Evolutionary conservation across 306 rosid species (phyloP).

Genomic region (Malus asiatica): DNA sequence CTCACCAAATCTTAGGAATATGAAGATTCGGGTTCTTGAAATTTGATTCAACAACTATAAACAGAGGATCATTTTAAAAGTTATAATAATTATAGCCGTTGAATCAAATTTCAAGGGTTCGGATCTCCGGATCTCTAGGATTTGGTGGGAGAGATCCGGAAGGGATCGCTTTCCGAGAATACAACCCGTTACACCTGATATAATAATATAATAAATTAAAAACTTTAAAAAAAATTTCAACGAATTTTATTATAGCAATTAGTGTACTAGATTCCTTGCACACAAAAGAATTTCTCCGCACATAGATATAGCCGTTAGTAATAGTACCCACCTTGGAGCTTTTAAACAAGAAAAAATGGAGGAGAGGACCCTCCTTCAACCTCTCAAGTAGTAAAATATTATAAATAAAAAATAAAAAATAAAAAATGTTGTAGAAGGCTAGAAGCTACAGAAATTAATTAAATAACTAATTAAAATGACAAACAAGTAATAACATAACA

Average conservation of each 20-base stretch:
- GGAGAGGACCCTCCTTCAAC: background rate
- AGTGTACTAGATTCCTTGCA: no score
- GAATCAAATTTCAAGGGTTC: accelerated
- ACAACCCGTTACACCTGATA: no score
- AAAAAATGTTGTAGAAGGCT: background rate
- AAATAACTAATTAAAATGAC: conserved; percentile 25
- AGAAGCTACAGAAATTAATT: background rate
- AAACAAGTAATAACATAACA: conserved; percentile 42
- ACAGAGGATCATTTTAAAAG: accelerated
- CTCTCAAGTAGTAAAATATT: background rate
- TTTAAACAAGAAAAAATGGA: background rate
- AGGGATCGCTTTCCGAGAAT: no score
- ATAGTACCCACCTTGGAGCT: background rate
- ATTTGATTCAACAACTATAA: no score
- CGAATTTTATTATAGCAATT: no score
- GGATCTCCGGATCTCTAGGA: accelerated
- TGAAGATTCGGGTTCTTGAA: accelerated
- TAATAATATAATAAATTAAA: no score
- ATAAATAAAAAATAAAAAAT: no score
- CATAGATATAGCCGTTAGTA: no score
- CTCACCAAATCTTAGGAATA: accelerated
- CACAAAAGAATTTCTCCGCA: no score
- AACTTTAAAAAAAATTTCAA: no score
- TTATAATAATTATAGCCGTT: no score
- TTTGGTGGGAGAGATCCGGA: no score